phyloP scores from a whole-genome alignment of 768 basidiomycete species.

The Cyclocybe aegerita region DNA sequence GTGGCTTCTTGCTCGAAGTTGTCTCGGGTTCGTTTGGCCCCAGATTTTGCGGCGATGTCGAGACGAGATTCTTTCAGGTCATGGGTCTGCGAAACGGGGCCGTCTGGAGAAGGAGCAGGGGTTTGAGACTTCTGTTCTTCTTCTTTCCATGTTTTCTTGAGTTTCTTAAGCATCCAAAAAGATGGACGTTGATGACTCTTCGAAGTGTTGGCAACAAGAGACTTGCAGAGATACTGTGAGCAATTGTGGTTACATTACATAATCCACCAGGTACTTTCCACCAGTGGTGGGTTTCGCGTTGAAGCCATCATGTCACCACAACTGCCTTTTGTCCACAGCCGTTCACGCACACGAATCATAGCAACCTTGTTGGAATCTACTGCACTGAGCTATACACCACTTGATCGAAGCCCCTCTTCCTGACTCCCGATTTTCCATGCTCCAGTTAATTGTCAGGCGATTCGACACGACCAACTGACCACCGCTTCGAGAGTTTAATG shows the following conservation, averaged over 20 bases:
- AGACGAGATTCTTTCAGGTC: neutral
- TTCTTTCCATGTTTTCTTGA: slow-evolving; percentile 50
- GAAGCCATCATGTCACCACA: no score
- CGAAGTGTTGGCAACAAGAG: neutral
- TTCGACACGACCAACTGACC: no score
- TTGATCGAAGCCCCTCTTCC: neutral
- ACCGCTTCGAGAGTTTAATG: slow-evolving; percentile 14
- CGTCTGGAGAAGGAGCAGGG: slow-evolving; percentile 9
- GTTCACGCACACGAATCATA: no score
- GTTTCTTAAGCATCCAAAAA: slow-evolving; percentile 44
- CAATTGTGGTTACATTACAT: no score
- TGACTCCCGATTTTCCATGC: neutral
- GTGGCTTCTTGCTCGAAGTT: slow-evolving; percentile 13
- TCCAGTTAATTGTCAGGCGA: neutral
- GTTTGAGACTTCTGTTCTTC: slow-evolving; percentile 23
- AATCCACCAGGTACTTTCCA: no score
- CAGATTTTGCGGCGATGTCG: neutral
- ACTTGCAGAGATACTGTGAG: neutral
- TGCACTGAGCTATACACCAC: no score
- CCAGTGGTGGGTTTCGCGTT: no score
- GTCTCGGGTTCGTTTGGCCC: slow-evolving; percentile 20
- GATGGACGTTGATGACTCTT: neutral
- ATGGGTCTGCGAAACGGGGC: neutral
- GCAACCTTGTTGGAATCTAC: no score
- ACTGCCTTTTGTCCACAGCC: no score